Evolutionary conservation across 495 filamentous ascomycete species (phyloP), one percentile per base, ranked within the genome.

Genomic region (Penicillium tannophilum): DNA sequence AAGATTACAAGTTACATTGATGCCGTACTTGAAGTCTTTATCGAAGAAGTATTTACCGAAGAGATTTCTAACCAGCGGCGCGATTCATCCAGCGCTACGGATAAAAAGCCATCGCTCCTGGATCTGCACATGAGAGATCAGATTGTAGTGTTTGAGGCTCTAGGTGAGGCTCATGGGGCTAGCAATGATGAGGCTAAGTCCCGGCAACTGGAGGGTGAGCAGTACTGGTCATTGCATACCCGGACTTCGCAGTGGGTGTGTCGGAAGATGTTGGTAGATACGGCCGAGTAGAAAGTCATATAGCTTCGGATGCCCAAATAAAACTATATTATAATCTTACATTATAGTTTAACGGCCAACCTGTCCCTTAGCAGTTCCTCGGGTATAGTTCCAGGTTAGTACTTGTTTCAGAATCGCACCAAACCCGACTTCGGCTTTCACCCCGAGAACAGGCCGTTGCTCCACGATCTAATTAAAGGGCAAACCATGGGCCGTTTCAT

Each of bases 61-160:
- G 88, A 92, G 63, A 65, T 90, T 6, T 77, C 76, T 23, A 61
- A 54, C 5, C 20, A 43, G n/a, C 14, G 23, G 2, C 23, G 23
- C 7, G 23, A n/a, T 10, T 39, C 10, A 17, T 16, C 31, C 6
- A 51, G 20, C 4, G 26, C 14, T 12, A 17, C 10, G 17, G 17
- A 51, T 14, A 44, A 11, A 23, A 52, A 56, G 43, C 66, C 59
- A 41, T 62, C 74, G 1, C 75, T 72, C 55, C 84, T 92, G 8
- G 91, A 95, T 68, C 81, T 84, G 65, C 76, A 85, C 63, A 82
- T 93, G 67, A 82, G 90, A 68, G 92, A 95, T 71, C 92, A 95
- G 64, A 63, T 95, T 50, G 84, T 93, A 2, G 79, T 94, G 4
- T 95, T 93, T 64, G 90, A 95, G 66, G 88, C 87, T 28, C 73